These are phyloP conservation scores for Ophiostoma perfectum DNA, from an alignment of 2,329 filamentous ascomycete species.

Conservation along the genomic window DNA sequence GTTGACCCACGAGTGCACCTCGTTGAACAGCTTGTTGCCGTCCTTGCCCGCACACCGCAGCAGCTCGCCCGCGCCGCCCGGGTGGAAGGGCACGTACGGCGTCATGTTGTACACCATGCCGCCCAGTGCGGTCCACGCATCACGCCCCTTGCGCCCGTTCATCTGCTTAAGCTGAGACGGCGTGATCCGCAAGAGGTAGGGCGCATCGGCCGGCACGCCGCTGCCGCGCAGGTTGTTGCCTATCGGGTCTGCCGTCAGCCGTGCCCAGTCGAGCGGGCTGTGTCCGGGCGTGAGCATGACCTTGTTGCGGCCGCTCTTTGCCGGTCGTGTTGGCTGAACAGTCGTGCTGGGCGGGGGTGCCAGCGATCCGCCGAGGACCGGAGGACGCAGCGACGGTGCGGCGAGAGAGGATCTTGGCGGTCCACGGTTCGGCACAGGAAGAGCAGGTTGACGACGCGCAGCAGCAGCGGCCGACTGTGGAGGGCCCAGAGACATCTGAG, in stretches of 20 bases:
- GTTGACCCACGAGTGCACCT: constrained; percentile 68
- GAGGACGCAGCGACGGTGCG: constrained; percentile 25
- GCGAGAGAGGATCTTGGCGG: constrained; percentile 28
- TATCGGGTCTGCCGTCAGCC: constrained; percentile 57
- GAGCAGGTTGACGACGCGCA: constrained; percentile 22
- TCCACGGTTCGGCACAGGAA: constrained; percentile 23
- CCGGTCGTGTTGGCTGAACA: constrained; percentile 38
- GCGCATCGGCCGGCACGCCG: constrained; percentile 46
- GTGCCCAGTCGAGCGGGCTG: constrained; percentile 94
- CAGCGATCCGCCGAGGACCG: constrained; percentile 11
- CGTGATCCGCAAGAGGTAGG: constrained; percentile 68
- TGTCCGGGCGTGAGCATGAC: constrained; percentile 83
- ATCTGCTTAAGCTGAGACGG: constrained; percentile 71
- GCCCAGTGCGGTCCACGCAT: constrained; percentile 86
- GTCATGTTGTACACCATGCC: constrained; percentile 93
- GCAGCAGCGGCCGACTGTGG: constrained; percentile 15
- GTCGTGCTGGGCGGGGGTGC: constrained; percentile 52
- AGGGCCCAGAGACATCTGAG: neutral
- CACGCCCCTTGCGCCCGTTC: constrained; percentile 75
- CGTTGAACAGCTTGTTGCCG: constrained; percentile 58
- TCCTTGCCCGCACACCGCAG: constrained; percentile 57
- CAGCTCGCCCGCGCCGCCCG: constrained; percentile 74
- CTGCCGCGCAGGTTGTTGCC: constrained; percentile 55
- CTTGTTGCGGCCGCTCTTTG: constrained; percentile 59
- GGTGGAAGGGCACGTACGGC: constrained; percentile 85